A percentile compares a stretch with the other conserved stretches of the same genome.
phyloP scores from a whole-genome alignment of 495 filamentous ascomycete species.

The Neurospora africana region DNA sequence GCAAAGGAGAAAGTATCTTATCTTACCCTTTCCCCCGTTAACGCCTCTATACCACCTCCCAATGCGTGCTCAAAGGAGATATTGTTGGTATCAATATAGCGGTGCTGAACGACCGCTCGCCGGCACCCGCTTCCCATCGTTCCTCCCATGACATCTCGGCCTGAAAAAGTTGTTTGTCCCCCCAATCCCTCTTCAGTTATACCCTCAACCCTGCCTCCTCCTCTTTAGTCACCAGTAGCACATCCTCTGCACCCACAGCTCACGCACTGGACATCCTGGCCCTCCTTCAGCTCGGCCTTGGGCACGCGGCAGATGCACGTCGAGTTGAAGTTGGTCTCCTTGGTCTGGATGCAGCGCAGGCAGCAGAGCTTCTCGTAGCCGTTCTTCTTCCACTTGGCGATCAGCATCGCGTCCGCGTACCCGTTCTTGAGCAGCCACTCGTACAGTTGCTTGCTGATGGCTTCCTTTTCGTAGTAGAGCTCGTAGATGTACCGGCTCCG shows the following conservation, averaged over 20 bases:
- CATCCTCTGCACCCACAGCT: constrained; percentile 92
- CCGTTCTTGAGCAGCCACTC: constrained; percentile 95
- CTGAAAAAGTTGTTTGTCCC: not conserved
- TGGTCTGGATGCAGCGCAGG: constrained; percentile 91
- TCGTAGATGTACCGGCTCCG: constrained; percentile 91
- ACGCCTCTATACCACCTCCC: not conserved
- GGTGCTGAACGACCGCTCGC: not conserved
- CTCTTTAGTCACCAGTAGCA: constrained; percentile 62
- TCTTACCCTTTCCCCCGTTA: not conserved
- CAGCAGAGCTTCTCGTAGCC: constrained; percentile 99
- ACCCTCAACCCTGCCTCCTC: not conserved
- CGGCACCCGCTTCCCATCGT: not conserved
- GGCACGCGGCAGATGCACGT: constrained; percentile 98
- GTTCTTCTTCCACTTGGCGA: constrained; percentile 99
- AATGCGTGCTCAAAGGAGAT: not conserved
- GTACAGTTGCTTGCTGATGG: constrained; percentile 82
- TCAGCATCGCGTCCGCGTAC: constrained; percentile 88
- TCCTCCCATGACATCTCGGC: not conserved
- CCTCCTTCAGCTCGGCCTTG: constrained; percentile 80
- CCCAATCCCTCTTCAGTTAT: not conserved
- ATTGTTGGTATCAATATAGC: not conserved
- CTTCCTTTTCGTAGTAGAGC: constrained; percentile 95
- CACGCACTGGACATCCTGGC: constrained; percentile 87
- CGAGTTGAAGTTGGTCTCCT: constrained; percentile 96
- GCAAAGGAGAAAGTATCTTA: not conserved